Evolutionary conservation across 306 rosid genomes (phyloP).

Genomic region (Sophora flavescens): DNA sequence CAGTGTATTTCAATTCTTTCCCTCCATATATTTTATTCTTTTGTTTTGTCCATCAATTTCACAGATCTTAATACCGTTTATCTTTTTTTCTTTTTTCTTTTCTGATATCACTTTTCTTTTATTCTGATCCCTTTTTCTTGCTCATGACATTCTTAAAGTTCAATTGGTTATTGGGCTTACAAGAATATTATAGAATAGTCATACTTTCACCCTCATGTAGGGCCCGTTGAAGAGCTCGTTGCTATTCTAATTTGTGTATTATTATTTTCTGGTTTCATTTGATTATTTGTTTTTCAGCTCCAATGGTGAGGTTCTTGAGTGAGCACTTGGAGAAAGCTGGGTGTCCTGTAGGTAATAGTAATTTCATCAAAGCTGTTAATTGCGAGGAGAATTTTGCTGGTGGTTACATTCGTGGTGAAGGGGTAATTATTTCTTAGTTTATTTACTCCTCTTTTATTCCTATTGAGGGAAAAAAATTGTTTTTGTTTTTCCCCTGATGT

Average conservation of each 20-base stretch:
- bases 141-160: neutral
- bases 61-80: neutral
- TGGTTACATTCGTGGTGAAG: slow-evolving; percentile 72
- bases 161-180: neutral
- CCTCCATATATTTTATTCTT: neutral
- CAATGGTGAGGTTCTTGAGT: slow-evolving; percentile 71
- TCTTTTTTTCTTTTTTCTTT: neutral
- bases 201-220: too few relatives aligned
- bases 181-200: neutral
- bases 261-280: neutral
- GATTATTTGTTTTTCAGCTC: slow-evolving; percentile 53
- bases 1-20: slow-evolving; percentile 52
- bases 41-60: neutral
- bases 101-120: neutral
- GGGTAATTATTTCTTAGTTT: slow-evolving; percentile 57
- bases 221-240: neutral
- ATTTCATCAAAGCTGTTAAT: slow-evolving; percentile 65
- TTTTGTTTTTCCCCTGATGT: neutral
- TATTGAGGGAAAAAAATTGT: neutral
- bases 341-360: slow-evolving; percentile 63
- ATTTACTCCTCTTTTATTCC: neutral
- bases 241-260: neutral
- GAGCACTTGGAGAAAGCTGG: slow-evolving; percentile 80
- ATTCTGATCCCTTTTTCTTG: neutral
- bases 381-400: slow-evolving; percentile 60